Base-by-base conservation (phyloP, 176 grass and related monocot genomes). In the Phoenix roebelenii region DNA sequence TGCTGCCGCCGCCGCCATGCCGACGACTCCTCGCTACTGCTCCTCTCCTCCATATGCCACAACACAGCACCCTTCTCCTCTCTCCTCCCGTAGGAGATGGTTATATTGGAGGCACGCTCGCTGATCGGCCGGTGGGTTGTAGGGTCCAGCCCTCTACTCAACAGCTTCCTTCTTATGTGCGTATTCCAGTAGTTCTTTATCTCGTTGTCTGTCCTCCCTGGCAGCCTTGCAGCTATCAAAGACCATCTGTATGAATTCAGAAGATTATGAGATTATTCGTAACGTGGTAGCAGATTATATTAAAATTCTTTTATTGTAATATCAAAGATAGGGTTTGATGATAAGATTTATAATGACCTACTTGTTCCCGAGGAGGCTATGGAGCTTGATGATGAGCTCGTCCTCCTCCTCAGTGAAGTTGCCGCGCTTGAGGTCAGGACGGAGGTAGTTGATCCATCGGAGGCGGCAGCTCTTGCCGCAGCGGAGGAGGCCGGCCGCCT, bases 141-240 rank as follows among this genome's bases (percentile, higher is more conserved):
- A 39, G 92, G 92, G 61, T 97, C 92, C 52, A 97, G 61, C 5
- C 92, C 92, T 54, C 76, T 52, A 72, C 87, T 83, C 35, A 82
- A 62, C 7, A 97, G 78, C 68, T 97, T 97, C 71, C 92, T 64
- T 66, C 92, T 49, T 67, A 97, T 88, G 76, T 97, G 92, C 64
- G 91, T 95, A 80, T 95, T 95, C 91, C 91, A 95, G 77, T 95
- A 95, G 83, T 95, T 95, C 83, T 95, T 95, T 65, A 95, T 95
- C 77, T 95, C 91, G 71, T 95, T 95, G 69, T 95, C 91, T 7
- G 91, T 90, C 74, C 92, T 80, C 5, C 92, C 92, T 1, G 92
- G 92, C 26, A 97, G 67, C 60, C 87, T 79, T 28, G 77, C 92
- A 0, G 92, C 92, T 26, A 97, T 97, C 77, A 97, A 60, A 5